These are phyloP conservation scores for Sextonia rubra DNA, from an alignment of 164 flowering plant genomes.

Conservation along the genomic window DNA sequence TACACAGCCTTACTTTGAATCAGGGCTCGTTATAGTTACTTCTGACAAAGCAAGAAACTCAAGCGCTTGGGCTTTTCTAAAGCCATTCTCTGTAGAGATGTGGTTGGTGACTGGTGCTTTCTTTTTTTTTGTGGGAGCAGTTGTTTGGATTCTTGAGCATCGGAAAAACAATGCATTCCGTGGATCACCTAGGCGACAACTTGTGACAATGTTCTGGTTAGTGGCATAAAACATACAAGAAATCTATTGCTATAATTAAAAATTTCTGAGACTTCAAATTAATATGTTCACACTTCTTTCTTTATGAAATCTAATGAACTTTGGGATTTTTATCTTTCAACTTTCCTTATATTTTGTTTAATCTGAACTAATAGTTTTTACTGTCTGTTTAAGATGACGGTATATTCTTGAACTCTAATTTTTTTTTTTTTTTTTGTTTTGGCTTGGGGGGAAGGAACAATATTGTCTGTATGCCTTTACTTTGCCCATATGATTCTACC, in stretches of 20 bases:
- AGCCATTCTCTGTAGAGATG: slow-evolving; percentile 75
- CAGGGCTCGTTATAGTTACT: slow-evolving; percentile 84
- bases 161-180: slow-evolving; percentile 76
- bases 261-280: too few relatives aligned
- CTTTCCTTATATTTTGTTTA: too few relatives aligned
- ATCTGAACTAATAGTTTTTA: too few relatives aligned
- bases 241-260: not conserved
- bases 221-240: slow-evolving; percentile 18
- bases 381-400: too few relatives aligned
- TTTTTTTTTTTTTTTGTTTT: too few relatives aligned
- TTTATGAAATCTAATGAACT: too few relatives aligned
- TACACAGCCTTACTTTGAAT: slow-evolving; percentile 84
- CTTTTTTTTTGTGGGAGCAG: slow-evolving; percentile 82
- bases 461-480: too few relatives aligned
- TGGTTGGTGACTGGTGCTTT: slow-evolving; percentile 72
- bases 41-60: slow-evolving; percentile 51
- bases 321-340: too few relatives aligned
- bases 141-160: slow-evolving; percentile 95
- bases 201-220: slow-evolving; percentile 76
- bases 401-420: too few relatives aligned
- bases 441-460: too few relatives aligned
- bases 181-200: slow-evolving; percentile 77
- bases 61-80: slow-evolving; percentile 80
- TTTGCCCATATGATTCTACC: too few relatives aligned
- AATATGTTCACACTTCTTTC: too few relatives aligned